Base-by-base conservation (phyloP, 2,329 filamentous ascomycete species). In the Phaeosphaeriaceae sp. region DNA sequence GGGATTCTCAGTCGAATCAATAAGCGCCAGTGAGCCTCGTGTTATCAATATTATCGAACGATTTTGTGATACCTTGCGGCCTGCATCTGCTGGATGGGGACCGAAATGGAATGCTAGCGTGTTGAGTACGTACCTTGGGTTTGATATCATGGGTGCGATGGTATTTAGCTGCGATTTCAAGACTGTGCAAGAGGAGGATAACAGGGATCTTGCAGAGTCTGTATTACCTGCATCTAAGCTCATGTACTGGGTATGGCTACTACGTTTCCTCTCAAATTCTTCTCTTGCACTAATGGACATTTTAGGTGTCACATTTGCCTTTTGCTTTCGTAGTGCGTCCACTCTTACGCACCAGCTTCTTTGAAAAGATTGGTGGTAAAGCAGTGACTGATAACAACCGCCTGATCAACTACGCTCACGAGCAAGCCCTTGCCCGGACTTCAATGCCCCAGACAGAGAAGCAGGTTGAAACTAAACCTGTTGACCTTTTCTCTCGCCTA, bases 101-200 rank as follows among this genome's bases (percentile, higher is more conserved):
- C 13, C 53, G 21, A 64, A 73, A 13, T 64, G 72, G 47, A 74
- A 81, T 48, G 74, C 77, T 56, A 66, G 68, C 4, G 59, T 68
- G 17, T 68, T 70, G 57, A 42, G 64, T 62, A 60, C 70, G 32
- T 77, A 71, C 58, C 64, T 79, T 34, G 70, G 73, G 15, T 76
- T 79, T 52, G 78, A 80, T 47, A 71, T 80, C 37, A 79, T 81
- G 72, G 76, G 75, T 9, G 72, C 74, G 21, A 56, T 77, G 9
- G 66, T 67, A 15, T 72, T 75, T 49, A 71, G 71, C 3, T 64
- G 67, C 42, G 55, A 68, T 20, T 73, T 77, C 51, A 49, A 54
- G 35, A 71, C 67, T 59, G 64, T 77, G 18, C 61, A 68, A 23
- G 48, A 64, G 1, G 57, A 60, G 4, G 50, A 63, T 20, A 67